Evolutionary conservation across 805 yeast species (phyloP), one percentile per base, ranked within the genome.

Genomic region (Kuraishia borneana): DNA sequence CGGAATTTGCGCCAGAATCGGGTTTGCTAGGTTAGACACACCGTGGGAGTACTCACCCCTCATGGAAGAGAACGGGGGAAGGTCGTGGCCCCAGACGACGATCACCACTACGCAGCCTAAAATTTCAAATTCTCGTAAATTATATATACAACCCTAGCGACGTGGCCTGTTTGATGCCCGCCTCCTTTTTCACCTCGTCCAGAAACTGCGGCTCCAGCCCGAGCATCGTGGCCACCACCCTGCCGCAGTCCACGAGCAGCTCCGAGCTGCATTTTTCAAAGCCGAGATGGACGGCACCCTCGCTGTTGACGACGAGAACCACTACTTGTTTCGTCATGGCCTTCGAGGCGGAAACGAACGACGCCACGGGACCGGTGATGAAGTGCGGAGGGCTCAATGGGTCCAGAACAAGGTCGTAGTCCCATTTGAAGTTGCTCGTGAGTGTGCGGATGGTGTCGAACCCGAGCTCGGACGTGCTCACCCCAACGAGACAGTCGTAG

Each of bases 371-470:
- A 0, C 75, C 76, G 1, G 73, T 63, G 25, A 68, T 45, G 29
- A 60, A 59, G 42, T 64, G 67, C 0, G 77, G 77, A 1, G 77
- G 76, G 31, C 46, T 52, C 41, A 70, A 49, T 7, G 32, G 30
- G 2, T 72, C 67, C 13, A 68, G 51, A 4, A 36, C 21, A 12
- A 47, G 27, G 28, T 10, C 2, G 18, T 14, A 14, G 21, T 30
- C 25, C 17, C 14, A 3, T 28, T 27, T 10, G 21, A 31, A 12
- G 20, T 29, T 18, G 18, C 33, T 23, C 5, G 46, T 39, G 1
- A 37, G 17, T 4, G 48, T 36, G 32, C 42, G 40, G 12, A 50
- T 12, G 6, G 44, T 36, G 19, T 43, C 42, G 30, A 31, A 33
- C 21, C 34, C 34, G 27, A 52, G 36, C 35, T 48, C 54, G 33